phyloP scores from a whole-genome alignment of 345 rosid species.

The Hevea brasiliensis region DNA sequence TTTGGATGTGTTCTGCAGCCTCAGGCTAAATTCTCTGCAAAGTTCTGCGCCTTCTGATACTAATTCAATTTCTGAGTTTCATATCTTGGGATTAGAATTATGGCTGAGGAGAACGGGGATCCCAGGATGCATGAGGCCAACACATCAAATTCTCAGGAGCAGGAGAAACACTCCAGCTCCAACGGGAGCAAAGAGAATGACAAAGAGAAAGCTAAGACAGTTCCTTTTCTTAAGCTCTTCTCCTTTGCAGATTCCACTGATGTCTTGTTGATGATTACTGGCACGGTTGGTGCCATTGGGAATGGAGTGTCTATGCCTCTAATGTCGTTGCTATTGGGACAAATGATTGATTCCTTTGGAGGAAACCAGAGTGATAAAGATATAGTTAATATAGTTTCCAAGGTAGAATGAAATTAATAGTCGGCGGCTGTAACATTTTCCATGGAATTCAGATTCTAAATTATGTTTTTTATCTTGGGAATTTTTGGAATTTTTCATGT shows the following conservation, averaged over 20 bases:
- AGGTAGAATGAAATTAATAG: constrained; percentile 20
- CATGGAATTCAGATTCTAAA: background rate
- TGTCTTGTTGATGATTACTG: constrained; percentile 32
- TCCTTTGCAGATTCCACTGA: constrained; percentile 40
- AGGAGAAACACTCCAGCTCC: background rate
- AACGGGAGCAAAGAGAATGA: background rate
- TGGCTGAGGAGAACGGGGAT: constrained; percentile 20
- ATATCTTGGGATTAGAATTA: background rate
- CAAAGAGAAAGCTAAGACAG: constrained; percentile 15
- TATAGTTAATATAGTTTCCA: constrained; percentile 30
- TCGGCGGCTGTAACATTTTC: background rate
- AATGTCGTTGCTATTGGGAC: constrained; percentile 37
- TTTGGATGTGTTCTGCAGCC: background rate
- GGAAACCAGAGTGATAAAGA: constrained; percentile 15
- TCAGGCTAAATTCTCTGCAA: background rate
- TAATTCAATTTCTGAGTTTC: background rate
- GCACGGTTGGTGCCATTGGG: constrained; percentile 35
- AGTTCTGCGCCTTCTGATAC: background rate
- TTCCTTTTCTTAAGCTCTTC: constrained; percentile 42
- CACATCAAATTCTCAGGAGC: background rate
- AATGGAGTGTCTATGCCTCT: constrained; percentile 40
- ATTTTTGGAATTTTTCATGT: background rate
- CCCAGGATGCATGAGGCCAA: background rate
- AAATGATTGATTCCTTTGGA: constrained; percentile 42
- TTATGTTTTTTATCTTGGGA: background rate